Evolutionary conservation across 345 rosid species (phyloP).

Genomic region (Arabis alpina): DNA sequence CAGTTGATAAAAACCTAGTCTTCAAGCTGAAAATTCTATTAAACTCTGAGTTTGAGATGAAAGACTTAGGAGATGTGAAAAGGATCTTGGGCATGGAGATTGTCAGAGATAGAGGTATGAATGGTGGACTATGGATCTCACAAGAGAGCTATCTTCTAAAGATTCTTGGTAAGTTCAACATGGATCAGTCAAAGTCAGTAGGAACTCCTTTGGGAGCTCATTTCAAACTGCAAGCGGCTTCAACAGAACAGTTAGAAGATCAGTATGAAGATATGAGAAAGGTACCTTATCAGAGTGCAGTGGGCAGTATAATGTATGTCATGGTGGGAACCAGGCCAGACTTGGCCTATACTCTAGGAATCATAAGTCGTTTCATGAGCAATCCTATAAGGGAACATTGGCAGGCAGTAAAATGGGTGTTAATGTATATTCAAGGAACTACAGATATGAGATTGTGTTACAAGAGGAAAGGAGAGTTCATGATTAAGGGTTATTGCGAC

Average conservation of each 20-base stretch:
- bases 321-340: not conserved
- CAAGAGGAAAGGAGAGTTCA: not conserved
- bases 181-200: not conserved
- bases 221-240: not conserved
- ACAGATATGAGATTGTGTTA: no score
- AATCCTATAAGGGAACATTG: not conserved
- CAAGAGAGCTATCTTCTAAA: not conserved
- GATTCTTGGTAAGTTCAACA: not conserved
- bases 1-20: not conserved
- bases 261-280: not conserved
- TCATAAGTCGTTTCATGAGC: not conserved
- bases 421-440: not conserved
- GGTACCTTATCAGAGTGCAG: not conserved
- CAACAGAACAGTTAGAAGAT: not conserved
- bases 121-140: not conserved
- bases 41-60: not conserved
- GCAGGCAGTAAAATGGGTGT: not conserved
- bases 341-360: not conserved
- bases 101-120: not conserved
- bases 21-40: no score
- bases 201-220: not conserved
- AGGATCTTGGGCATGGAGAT: not conserved
- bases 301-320: not conserved
- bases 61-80: not conserved
- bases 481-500: not conserved